A percentile compares a stretch with the other conserved stretches of the same genome.
Conservation (phyloP, 75 land plant species). For the Selaginella moellendorffii region DNA sequence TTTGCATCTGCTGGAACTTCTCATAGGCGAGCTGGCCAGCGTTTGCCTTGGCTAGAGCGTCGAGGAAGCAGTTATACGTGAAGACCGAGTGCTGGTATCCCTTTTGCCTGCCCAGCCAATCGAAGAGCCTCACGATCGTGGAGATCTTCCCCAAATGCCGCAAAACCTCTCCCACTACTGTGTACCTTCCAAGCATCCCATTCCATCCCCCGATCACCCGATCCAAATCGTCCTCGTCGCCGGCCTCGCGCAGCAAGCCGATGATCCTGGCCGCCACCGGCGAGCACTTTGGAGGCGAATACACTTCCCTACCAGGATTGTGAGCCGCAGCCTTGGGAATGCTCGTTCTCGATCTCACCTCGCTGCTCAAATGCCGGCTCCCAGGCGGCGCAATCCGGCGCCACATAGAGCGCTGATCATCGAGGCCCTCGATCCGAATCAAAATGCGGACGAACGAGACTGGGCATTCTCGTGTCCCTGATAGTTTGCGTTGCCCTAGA, state of each 20-base stretch:
- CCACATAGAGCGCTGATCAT: too few species aligned
- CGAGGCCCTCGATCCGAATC: too few species aligned
- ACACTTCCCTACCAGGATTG: not conserved
- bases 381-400: too few species aligned
- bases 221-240: not conserved
- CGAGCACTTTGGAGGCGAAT: not conserved
- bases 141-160: not conserved
- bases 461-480: too few species aligned
- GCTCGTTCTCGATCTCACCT: too few species aligned
- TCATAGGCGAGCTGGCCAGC: not conserved
- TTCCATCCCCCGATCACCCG: not conserved
- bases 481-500: too few species aligned
- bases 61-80: not conserved
- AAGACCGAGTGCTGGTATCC: not conserved
- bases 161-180: not conserved
- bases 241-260: not conserved
- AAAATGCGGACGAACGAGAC: too few species aligned
- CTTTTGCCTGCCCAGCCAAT: slow-evolving; percentile 1
- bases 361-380: too few species aligned
- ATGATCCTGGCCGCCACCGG: not conserved
- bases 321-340: too few species aligned
- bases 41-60: not conserved
- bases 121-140: not conserved
- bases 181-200: not conserved
- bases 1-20: not conserved